Evolutionary conservation across 2,329 filamentous ascomycete genomes (phyloP).

Genomic region (Fusarium lateritium): DNA sequence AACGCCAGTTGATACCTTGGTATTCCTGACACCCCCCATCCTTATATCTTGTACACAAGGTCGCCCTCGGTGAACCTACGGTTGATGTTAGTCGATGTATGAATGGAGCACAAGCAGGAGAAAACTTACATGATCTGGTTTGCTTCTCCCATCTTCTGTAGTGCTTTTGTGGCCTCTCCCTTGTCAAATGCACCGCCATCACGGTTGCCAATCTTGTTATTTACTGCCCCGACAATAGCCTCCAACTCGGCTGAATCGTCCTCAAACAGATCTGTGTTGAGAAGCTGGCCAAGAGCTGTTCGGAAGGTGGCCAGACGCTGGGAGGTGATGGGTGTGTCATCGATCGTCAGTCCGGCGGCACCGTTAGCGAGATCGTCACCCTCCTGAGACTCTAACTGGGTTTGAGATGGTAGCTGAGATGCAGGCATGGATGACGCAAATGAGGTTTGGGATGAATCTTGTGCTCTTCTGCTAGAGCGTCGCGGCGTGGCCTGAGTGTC

Average conservation of each 20-base stretch:
- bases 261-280: conserved; percentile 86
- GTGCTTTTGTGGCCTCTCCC: conserved; percentile 81
- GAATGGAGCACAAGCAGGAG: neutral
- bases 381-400: conserved; percentile 59
- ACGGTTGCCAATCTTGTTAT: conserved; percentile 72
- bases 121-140: conserved; percentile 92
- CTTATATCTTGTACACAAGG: conserved; percentile 78
- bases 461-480: conserved; percentile 58
- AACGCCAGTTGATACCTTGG: conserved; percentile 23
- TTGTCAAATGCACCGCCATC: conserved; percentile 74
- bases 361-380: conserved; percentile 61
- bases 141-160: conserved; percentile 83
- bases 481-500: conserved; percentile 56
- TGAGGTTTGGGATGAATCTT: conserved; percentile 66
- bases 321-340: conserved; percentile 66
- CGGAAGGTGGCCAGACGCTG: conserved; percentile 82
- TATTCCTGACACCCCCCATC: neutral
- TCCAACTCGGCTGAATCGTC: conserved; percentile 86
- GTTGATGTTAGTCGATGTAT: conserved; percentile 38
- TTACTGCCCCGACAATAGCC: conserved; percentile 83
- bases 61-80: conserved; percentile 72
- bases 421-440: conserved; percentile 85
- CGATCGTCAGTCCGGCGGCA: conserved; percentile 60
- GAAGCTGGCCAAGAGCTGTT: conserved; percentile 83
- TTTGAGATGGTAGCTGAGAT: conserved; percentile 73